A percentile compares a stretch with the other conserved stretches of the same genome.
These are phyloP conservation scores for Fraxinus ornus DNA, from an alignment of 305 asterid species.

Conservation along the genomic window DNA sequence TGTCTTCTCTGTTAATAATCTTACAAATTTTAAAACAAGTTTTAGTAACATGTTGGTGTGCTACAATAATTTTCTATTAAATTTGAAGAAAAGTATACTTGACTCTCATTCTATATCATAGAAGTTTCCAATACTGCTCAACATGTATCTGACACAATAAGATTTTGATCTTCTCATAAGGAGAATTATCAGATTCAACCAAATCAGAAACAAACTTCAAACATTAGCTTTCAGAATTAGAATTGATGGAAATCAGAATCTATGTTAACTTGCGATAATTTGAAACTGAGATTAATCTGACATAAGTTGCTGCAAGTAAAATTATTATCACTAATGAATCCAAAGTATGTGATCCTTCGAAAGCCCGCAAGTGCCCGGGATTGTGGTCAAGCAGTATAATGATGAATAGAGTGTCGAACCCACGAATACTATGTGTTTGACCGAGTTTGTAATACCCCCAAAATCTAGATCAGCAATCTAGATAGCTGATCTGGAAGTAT, in stretches of 20 bases:
- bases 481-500: too few relatives aligned
- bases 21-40: too few relatives aligned
- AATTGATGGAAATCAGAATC: constrained; percentile 4
- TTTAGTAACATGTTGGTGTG: too few relatives aligned
- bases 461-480: too few relatives aligned
- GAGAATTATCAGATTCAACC: background rate
- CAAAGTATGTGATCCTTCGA: constrained; percentile 55
- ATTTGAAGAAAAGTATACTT: background rate
- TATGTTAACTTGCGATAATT: background rate
- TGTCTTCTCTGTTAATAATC: background rate
- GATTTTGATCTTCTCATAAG: background rate
- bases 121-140: too few relatives aligned
- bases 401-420: too few relatives aligned
- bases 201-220: constrained; percentile 14
- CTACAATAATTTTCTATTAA: too few relatives aligned
- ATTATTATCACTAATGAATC: constrained; percentile 90
- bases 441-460: too few relatives aligned
- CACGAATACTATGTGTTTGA: too few relatives aligned
- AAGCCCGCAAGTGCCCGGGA: background rate
- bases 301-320: constrained; percentile 16
- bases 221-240: background rate
- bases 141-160: background rate
- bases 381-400: constrained; percentile 38
- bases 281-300: background rate
- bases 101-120: background rate